A percentile compares a stretch with the other conserved stretches of the same genome.
Conservation (phyloP, 2,329 filamentous ascomycete species). For the Daldinia sp. region DNA sequence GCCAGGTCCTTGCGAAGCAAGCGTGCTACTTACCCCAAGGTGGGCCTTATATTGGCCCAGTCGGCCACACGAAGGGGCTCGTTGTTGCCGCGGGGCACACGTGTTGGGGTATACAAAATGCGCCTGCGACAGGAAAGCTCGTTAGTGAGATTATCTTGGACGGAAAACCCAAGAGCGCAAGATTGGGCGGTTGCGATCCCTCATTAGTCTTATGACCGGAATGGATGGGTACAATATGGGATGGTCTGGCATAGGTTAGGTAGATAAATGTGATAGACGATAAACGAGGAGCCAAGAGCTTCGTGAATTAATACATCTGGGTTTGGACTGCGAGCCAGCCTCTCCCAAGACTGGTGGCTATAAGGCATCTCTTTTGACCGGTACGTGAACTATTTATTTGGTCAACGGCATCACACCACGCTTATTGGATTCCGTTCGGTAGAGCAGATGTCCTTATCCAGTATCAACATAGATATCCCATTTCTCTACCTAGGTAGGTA, state of each 20-base stretch:
- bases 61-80: conserved; percentile 70
- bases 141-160: conserved; percentile 75
- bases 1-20: conserved; percentile 72
- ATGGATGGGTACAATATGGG: conserved; percentile 40
- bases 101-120: conserved; percentile 88
- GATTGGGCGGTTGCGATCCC: conserved; percentile 67
- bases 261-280: neutral
- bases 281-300: neutral
- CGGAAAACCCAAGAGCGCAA: conserved; percentile 68
- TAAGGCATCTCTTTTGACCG: neutral
- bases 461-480: too few relatives aligned
- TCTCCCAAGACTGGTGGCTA: neutral
- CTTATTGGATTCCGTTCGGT: neutral
- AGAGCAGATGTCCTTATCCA: neutral
- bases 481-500: neutral
- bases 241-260: conserved; percentile 54
- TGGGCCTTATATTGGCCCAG: conserved; percentile 76
- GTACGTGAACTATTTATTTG: neutral
- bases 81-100: conserved; percentile 80
- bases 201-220: conserved; percentile 55
- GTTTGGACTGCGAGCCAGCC: neutral
- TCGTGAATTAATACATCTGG: neutral
- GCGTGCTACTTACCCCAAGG: conserved; percentile 82
- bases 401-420: too few relatives aligned
- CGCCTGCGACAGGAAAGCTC: conserved; percentile 76